Percentiles rank a stretch among this genome's conserved stretches.
Evolutionary conservation across 495 filamentous ascomycete genomes (phyloP).

Genomic region (Daldinia caldariorum): DNA sequence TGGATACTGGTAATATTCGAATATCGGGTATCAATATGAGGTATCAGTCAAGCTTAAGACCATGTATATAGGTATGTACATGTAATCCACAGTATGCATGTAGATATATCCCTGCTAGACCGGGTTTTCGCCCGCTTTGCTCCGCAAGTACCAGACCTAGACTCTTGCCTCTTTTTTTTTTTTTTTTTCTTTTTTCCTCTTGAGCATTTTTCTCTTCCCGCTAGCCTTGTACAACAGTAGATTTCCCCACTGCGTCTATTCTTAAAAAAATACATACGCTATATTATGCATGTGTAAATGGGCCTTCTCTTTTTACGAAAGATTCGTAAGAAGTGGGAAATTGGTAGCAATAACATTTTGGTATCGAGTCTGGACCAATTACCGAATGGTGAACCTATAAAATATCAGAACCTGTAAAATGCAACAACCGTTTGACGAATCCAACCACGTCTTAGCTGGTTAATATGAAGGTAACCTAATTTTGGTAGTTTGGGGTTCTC

Average conservation of each 20-base stretch:
- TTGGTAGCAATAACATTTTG: background rate
- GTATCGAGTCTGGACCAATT: background rate
- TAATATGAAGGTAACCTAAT: slow-evolving; percentile 21
- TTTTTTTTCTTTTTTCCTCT: slow-evolving; percentile 32
- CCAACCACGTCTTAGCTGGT: slow-evolving; percentile 1
- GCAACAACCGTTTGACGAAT: slow-evolving; percentile 2
- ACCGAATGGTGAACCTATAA: background rate
- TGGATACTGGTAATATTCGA: background rate
- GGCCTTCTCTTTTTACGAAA: background rate
- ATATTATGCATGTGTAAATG: background rate
- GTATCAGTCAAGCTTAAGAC: slow-evolving; percentile 29
- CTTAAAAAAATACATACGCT: background rate
- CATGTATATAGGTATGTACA: background rate
- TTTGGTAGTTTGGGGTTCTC: slow-evolving; percentile 36
- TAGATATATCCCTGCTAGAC: slow-evolving; percentile 38
- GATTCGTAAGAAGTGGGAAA: background rate
- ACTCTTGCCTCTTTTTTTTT: slow-evolving; percentile 39
- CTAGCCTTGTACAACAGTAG: slow-evolving; percentile 24
- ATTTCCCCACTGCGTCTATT: slow-evolving; percentile 19
- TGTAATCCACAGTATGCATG: slow-evolving; percentile 7
- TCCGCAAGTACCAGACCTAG: slow-evolving; percentile 37
- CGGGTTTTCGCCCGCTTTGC: slow-evolving; percentile 38
- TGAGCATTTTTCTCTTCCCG: slow-evolving; percentile 24
- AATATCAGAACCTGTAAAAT: background rate
- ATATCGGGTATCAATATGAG: slow-evolving; percentile 36